phyloP scores from a whole-genome alignment of 257 asterid genomes.

The Craterostigma plantagineum region DNA sequence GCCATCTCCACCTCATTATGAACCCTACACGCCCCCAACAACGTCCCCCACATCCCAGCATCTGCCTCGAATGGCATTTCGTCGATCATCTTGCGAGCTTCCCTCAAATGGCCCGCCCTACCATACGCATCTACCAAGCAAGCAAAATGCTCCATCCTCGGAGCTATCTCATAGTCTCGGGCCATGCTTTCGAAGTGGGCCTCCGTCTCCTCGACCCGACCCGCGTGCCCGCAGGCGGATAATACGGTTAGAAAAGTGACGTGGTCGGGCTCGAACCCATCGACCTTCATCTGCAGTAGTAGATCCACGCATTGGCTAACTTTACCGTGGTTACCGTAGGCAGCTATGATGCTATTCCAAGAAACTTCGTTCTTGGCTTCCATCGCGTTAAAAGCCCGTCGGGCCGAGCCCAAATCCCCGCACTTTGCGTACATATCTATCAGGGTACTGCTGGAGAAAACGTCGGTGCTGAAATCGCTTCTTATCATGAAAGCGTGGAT shows the following conservation, averaged over 20 bases:
- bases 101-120: constrained; percentile 50
- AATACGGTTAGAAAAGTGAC: constrained; percentile 64
- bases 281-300: constrained; percentile 33
- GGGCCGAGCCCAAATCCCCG: constrained; percentile 46
- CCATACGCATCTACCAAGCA: constrained; percentile 68
- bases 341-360: constrained; percentile 90
- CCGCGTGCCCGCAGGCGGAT: constrained; percentile 76
- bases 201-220: constrained; percentile 56
- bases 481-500: constrained; percentile 57
- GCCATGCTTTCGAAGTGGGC: constrained; percentile 38
- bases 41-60: constrained; percentile 82
- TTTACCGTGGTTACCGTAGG: constrained; percentile 69
- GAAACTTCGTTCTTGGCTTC: constrained; percentile 54
- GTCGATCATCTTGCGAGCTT: constrained; percentile 30
- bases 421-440: constrained; percentile 80
- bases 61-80: constrained; percentile 67
- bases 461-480: constrained; percentile 25
- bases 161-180: constrained; percentile 24
- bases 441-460: constrained; percentile 47
- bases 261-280: constrained; percentile 50
- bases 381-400: constrained; percentile 42
- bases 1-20: constrained; percentile 72
- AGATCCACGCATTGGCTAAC: constrained; percentile 24
- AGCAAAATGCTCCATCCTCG: constrained; percentile 67
- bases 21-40: constrained; percentile 64